These are phyloP conservation scores for Xylariaceae sp. DNA, from an alignment of 2,329 filamentous ascomycete genomes.

Conservation along the genomic window DNA sequence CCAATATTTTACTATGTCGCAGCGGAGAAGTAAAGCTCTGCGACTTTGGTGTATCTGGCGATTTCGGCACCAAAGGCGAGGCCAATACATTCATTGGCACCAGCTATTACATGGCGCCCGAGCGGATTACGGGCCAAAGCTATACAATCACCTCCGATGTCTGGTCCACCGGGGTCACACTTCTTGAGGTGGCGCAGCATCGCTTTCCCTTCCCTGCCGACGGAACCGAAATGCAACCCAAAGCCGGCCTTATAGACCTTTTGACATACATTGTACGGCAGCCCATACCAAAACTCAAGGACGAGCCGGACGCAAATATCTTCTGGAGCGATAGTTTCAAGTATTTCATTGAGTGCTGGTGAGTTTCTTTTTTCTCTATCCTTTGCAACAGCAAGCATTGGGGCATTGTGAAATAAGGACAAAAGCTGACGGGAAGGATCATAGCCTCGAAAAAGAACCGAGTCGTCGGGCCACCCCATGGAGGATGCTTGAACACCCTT, in stretches of 20 bases:
- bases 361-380: constrained; percentile 41
- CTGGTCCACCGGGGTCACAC: constrained; percentile 92
- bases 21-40: constrained; percentile 94
- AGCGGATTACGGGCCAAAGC: constrained; percentile 93
- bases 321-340: constrained; percentile 98
- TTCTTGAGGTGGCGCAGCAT: constrained; percentile 98
- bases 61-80: constrained; percentile 97
- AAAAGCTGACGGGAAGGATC: constrained; percentile 10
- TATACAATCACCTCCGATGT: constrained; percentile 99
- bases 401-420: not conserved
- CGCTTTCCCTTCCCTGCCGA: constrained; percentile 97
- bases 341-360: constrained; percentile 99
- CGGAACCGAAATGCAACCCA: constrained; percentile 89
- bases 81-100: constrained; percentile 99
- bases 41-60: constrained; percentile 95
- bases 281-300: constrained; percentile 89
- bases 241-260: constrained; percentile 87
- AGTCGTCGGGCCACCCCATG: constrained; percentile 84
- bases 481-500: constrained; percentile 98
- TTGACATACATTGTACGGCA: constrained; percentile 97
- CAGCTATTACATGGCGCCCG: constrained; percentile 98
- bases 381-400: not conserved
- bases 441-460: constrained; percentile 88
- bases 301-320: constrained; percentile 83
- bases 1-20: constrained; percentile 89